Conservation (phyloP, 2,329 filamentous ascomycete species). For the Colletotrichum neosansevieriae region DNA sequence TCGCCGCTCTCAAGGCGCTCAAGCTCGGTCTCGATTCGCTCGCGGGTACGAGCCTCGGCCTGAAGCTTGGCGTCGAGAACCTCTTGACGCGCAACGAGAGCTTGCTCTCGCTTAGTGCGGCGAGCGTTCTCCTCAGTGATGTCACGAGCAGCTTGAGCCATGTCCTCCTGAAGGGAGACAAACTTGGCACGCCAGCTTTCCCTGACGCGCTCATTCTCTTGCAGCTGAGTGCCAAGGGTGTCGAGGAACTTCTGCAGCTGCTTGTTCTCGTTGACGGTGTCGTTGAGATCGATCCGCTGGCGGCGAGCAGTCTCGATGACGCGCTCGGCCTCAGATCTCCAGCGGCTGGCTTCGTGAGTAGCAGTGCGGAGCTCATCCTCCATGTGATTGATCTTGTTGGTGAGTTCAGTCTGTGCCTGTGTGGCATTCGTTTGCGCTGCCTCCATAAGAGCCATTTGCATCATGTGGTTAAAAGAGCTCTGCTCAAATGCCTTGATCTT, state of each 20-base stretch:
- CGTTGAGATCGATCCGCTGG: slow-evolving; percentile 61
- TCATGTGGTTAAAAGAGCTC: slow-evolving; percentile 63
- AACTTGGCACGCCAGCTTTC: slow-evolving; percentile 89
- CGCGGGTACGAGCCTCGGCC: slow-evolving; percentile 77
- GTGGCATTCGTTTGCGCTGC: slow-evolving; percentile 71
- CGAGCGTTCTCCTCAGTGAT: slow-evolving; percentile 85
- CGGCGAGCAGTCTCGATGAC: slow-evolving; percentile 64
- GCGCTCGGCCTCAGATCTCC: slow-evolving; percentile 72
- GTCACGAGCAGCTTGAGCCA: slow-evolving; percentile 82
- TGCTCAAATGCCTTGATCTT: slow-evolving; percentile 73
- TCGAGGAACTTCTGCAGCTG: slow-evolving; percentile 80
- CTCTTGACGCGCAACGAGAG: slow-evolving; percentile 82
- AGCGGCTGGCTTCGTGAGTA: slow-evolving; percentile 69
- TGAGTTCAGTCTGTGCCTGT: slow-evolving; percentile 67
- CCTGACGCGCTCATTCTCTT: slow-evolving; percentile 86
- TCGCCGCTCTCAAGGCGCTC: slow-evolving; percentile 74
- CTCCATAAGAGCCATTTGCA: slow-evolving; percentile 76
- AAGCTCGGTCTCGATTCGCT: slow-evolving; percentile 75
- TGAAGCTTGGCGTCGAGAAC: slow-evolving; percentile 82
- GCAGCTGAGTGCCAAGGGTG: slow-evolving; percentile 80
- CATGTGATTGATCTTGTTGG: slow-evolving; percentile 64
- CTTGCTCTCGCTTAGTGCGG: slow-evolving; percentile 83
- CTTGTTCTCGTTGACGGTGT: slow-evolving; percentile 72
- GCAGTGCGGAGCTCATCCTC: slow-evolving; percentile 68
- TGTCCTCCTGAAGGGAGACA: slow-evolving; percentile 86